Evolutionary conservation across 1,284 basidiomycete species (phyloP), one percentile per base, ranked within the genome.

Genomic region (Naganishia liquefaciens): DNA sequence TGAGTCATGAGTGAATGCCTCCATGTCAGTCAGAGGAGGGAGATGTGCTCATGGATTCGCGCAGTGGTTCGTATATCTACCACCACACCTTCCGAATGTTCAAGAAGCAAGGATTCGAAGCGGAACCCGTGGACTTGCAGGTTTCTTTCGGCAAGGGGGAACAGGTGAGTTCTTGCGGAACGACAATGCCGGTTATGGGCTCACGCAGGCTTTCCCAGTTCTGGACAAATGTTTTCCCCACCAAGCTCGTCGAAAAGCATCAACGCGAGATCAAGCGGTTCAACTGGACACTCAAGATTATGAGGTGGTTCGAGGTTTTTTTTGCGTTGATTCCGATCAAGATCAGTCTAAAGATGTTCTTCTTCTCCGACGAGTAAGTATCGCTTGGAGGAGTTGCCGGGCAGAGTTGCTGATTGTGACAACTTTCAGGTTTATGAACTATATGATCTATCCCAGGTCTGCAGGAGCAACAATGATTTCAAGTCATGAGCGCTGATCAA

Each of bases 191-290:
- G 10, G 39, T 10, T 25, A 40, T 21, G 25, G n/a, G 21, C 49
- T 23, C 30, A 23, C 11, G 46, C 53, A 11, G 4, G 13, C 13
- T 7, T 10, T 13, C 33, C 10, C 62, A 81, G 68, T 87, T 87
- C 72, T 88, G 86, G 86, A 83, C 83, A 62, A 87, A 87, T 71
- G 81, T 86, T 61, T 87, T 85, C 73, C 85, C 86, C 5, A 84
- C 84, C 49, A 71, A 81, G 46, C 79, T 86, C 23, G 78, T 84
- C 51, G 80, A 82, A 68, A 79, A 76, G 79, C 84, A 79, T 71
- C 76, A 67, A 64, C 71, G 69, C 25, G 85, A 87, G 66, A 87
- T 87, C 72, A 82, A 80, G 73, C 84, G 84, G 60, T 87, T 88
- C 73, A 82, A 83, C 15, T 79, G 78, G 49, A 83, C 82, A 0